Evolutionary conservation across 2,329 filamentous ascomycete genomes (phyloP).

Genomic region (Diplodia corticola): DNA sequence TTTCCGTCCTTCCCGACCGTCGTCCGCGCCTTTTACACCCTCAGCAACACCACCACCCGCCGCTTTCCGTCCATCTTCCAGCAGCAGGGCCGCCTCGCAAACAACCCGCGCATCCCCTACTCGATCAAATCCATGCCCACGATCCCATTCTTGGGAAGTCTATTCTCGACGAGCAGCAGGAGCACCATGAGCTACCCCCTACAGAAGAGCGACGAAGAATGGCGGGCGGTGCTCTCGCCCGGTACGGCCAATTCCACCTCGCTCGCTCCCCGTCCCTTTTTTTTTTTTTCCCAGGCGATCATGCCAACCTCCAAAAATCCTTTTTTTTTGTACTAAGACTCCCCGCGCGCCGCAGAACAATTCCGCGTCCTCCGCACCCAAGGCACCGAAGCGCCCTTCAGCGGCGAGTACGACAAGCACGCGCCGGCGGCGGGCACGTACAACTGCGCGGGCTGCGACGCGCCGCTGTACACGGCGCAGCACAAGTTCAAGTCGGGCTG

Average conservation of each 20-base stretch:
- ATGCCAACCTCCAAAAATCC: no score
- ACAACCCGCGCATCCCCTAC: slow-evolving; percentile 38
- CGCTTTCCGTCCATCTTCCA: slow-evolving; percentile 28
- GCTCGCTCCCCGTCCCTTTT: not conserved
- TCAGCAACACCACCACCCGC: slow-evolving; percentile 48
- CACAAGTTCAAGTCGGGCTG: slow-evolving; percentile 97
- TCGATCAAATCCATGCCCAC: slow-evolving; percentile 64
- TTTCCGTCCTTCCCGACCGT: slow-evolving; percentile 33
- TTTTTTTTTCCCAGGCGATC: no score
- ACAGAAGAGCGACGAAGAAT: slow-evolving; percentile 78
- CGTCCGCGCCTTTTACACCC: slow-evolving; percentile 49
- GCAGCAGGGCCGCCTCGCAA: slow-evolving; percentile 25
- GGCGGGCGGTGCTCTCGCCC: slow-evolving; percentile 78
- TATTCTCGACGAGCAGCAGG: slow-evolving; percentile 63
- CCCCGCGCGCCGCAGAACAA: slow-evolving; percentile 64
- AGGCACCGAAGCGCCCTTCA: slow-evolving; percentile 80
- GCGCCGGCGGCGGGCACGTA: slow-evolving; percentile 75
- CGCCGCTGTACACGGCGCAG: slow-evolving; percentile 86
- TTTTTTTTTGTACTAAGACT: slow-evolving; percentile 13
- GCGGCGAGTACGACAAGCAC: slow-evolving; percentile 87
- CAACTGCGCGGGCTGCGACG: slow-evolving; percentile 79
- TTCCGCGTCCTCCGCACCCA: slow-evolving; percentile 91
- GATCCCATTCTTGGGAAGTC: slow-evolving; percentile 74
- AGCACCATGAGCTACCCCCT: slow-evolving; percentile 66
- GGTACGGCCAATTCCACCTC: no score